Base-by-base conservation (phyloP, 345 rosid genomes). In the Eucalyptus marginata region DNA sequence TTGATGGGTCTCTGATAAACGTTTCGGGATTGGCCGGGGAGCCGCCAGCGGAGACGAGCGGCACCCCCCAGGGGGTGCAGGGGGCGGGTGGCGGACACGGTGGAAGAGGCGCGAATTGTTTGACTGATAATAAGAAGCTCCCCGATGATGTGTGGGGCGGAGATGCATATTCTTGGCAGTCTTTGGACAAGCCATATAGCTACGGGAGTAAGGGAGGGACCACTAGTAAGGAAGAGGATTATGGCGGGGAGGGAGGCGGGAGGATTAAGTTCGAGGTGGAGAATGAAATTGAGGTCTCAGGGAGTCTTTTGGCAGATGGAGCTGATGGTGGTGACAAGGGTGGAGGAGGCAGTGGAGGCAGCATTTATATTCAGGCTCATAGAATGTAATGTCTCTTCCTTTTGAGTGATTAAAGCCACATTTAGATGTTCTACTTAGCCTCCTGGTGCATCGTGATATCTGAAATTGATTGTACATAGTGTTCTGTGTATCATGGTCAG, bases 121-220 rank as follows among this genome's bases (percentile, higher is more conserved):
- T 95, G 88, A 59, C 90, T 54, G 97, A 95, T 89, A 93, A 93
- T 86, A 87, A 91, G 25, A 95, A 94, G 89, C 88, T 94, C 81
- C 96, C 97, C 3, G 97, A 95, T 62, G 97, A 95, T 92, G 94
- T 94, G 49, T 94, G 96, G 96, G 97, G 97, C 4, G 97, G 97
- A 86, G 96, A 95, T 84, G 92, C 96, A 27, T 95, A 95, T 89
- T 94, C 97, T 31, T 95, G 97, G 97, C 89, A 92, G 50, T 93
- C 94, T 9, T 91, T 94, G 92, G 93, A 94, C n/a, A 56, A 89
- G 89, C 97, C 97, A 3, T 94, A 93, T 93, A 95, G 96, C 90
- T 94, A 94, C 58, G 97, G 97, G 46, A 95, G 97, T 83, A 93
- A 94, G 91, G 97, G 97, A 13, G 97, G 97, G 68, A 93, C 96